Base-by-base conservation (phyloP, 305 asterid genomes). In the Solanum aculeatissimum region DNA sequence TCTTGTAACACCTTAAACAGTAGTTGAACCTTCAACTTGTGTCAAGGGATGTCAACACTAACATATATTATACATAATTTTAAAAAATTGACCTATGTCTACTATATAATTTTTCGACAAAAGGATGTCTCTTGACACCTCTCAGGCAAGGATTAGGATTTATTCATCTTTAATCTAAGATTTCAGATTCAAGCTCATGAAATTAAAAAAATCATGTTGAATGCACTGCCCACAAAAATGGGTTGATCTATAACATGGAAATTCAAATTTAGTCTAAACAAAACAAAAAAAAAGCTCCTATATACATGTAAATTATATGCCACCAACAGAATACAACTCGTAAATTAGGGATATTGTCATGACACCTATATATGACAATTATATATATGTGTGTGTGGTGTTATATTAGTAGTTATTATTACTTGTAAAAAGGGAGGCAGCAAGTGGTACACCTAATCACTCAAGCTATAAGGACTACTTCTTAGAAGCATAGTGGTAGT, bases 361-460 rank as follows among this genome's bases (percentile, higher is more conserved):
- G 81, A 75, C 81, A 75, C 54, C 81, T 75, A 49, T 75, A 8
- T 27, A 49, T 47, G 43, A 47, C 81, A 75, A 68, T 9, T 49
- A 75, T 45, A 47, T 47, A 47, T 29, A n/a, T 65, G 1, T 29
- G 40, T 25, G 55, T 23, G 21, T 71, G 63, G 63, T 57, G 21
- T 57, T 42, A 42, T 42, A 19, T 25, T 63, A 63, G 42, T 71
- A 74, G 60, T 74, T 27, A 65, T 74, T 45, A 74, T 45, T 74
- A 74, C 60, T 74, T 25, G 81, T 75, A 9, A 75, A 25, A 27
- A 75, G 43, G 27, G 81, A 49, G 83, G 83, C 79, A 87, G 80
- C 77, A 63, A 87, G 86, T 88, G 90, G 82, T 62, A 81, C 90
- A 88, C 82, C 88, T 81, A 88, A 80, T 85, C 87, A 87, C 78